A percentile compares a stretch with the other conserved stretches of the same genome.
Conservation (phyloP, 129 eudicot species). For the Calendula officinalis region DNA sequence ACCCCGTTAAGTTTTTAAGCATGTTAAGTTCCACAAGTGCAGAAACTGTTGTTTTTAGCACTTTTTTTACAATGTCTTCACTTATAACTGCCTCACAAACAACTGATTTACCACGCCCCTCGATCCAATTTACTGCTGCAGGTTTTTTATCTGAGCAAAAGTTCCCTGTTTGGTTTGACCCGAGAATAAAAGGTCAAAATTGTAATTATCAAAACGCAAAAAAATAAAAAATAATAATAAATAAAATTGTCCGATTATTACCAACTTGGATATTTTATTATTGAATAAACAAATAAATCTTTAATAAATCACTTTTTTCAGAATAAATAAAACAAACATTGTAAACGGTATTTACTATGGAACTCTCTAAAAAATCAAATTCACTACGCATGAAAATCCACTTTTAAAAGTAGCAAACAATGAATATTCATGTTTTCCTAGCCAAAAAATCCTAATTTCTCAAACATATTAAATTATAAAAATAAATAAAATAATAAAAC, state of each 20-base stretch:
- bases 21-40: conserved; percentile 75
- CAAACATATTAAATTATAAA: neutral
- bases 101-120: conserved; percentile 78
- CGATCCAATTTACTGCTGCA: conserved; percentile 77
- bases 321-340: too few relatives aligned
- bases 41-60: conserved; percentile 61
- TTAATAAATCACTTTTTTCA: too few relatives aligned
- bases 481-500: too few relatives aligned
- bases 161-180: conserved; percentile 42
- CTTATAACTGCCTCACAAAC: conserved; percentile 67
- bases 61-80: conserved; percentile 60
- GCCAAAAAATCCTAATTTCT: neutral
- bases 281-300: too few relatives aligned
- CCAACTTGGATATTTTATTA: too few relatives aligned
- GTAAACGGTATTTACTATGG: too few relatives aligned
- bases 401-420: too few relatives aligned
- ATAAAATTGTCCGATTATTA: too few relatives aligned
- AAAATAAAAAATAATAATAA: too few relatives aligned
- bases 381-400: too few relatives aligned
- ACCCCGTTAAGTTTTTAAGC: conserved; percentile 80
- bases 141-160: conserved; percentile 82
- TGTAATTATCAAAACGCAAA: neutral
- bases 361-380: too few relatives aligned
- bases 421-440: too few relatives aligned
- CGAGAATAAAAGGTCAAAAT: neutral